Base-by-base conservation (phyloP, 768 basidiomycete species). In the Thelephora ganbajun region DNA sequence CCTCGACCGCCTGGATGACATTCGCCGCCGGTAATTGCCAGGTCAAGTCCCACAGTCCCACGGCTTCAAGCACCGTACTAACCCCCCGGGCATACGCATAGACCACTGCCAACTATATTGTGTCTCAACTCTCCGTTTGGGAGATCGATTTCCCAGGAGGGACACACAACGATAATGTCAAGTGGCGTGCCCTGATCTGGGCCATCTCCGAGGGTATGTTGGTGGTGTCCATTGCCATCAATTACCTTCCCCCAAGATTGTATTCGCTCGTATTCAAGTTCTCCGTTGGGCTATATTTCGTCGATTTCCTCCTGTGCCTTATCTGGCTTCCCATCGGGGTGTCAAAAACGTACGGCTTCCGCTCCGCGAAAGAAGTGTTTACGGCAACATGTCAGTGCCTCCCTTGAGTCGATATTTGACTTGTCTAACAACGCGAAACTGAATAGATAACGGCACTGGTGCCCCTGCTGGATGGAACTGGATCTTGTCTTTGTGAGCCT, bases 241-340 rank as follows among this genome's bases (percentile, higher is more conserved):
- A 94, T 62, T 85, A 89, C 59, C 69, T 93, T 6, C 88, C 88
- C 4, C 85, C 86, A 49, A 71, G 68, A 60, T 56, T 68, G 48
- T 94, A 89, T 61, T 83, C 87, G 1, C 59, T 62, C 12, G 67
- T 92, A 39, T 94, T 96, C 74, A 79, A 77, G 53, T 71, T 86
- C 53, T 80, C 86, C 0, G 66, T 89, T 37, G 70, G 59, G 12
- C 58, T 93, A 43, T 82, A 91, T 61, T 77, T 87, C 70, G 63
- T 91, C 44, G 91, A 94, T 66, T 91, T 92, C 63, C 69, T 90
- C 59, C 74, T 93, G 16, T 89, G 85, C 60, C 60, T 88, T 44
- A 86, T 91, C 54, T 94, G 91, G 91, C 74, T 96, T 35, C 92
- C 92, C 0, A 87, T 96, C 45, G 89, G 87, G 0, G 92, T 90